A percentile compares a stretch with the other conserved stretches of the same genome.
Conservation (phyloP, 2,329 filamentous ascomycete species). For the Verticillium longisporum region DNA sequence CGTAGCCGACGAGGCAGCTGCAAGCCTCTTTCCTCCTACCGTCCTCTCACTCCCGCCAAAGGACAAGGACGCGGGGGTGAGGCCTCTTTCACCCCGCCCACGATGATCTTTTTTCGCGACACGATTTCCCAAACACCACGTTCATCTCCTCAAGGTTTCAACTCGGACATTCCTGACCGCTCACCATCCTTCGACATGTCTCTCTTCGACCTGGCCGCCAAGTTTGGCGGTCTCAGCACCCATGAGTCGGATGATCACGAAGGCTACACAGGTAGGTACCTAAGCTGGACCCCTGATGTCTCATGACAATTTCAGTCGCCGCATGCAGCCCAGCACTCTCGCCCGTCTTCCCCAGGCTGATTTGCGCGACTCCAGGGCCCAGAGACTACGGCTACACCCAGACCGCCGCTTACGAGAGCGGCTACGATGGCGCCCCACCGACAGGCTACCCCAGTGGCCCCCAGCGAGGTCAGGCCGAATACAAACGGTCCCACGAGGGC, state of each 20-base stretch:
- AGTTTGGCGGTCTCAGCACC: conserved; percentile 30
- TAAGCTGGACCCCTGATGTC: neutral
- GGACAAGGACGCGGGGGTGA: neutral
- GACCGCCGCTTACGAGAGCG: conserved; percentile 1
- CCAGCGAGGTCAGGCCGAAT: conserved; percentile 9
- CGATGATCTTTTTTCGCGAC: neutral
- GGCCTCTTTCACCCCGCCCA: neutral
- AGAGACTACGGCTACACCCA: conserved; percentile 10
- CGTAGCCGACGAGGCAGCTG: neutral
- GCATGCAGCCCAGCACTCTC: neutral
- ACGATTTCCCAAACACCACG: neutral
- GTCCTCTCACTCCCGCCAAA: neutral
- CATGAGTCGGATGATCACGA: conserved; percentile 24
- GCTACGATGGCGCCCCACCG: conserved; percentile 9
- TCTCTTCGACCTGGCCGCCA: conserved; percentile 24
- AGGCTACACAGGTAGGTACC: conserved; percentile 6
- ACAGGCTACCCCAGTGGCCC: conserved; percentile 9
- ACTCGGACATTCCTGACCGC: too few relatives aligned
- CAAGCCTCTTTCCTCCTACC: neutral
- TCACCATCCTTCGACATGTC: conserved; percentile 17
- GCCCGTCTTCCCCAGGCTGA: neutral
- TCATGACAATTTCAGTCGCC: neutral
- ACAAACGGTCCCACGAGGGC: conserved; percentile 6
- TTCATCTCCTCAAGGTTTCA: too few relatives aligned
- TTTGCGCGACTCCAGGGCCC: neutral